Conservation (phyloP, 441 rosid species). For the Sinapis alba region DNA sequence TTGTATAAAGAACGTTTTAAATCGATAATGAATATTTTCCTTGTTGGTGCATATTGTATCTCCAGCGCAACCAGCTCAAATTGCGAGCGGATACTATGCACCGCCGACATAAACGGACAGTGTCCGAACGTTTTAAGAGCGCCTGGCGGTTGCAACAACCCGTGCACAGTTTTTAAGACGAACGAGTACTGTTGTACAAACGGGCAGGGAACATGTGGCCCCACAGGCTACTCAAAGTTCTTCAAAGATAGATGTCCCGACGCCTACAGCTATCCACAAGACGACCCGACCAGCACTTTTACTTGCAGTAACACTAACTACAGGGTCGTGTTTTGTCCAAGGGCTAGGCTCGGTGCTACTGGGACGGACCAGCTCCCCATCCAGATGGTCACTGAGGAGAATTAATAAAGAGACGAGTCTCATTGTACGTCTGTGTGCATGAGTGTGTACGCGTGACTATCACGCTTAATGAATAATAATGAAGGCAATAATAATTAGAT, state of each 20-base stretch:
- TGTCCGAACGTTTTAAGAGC: slow-evolving; percentile 42
- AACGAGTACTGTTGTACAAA: slow-evolving; percentile 50
- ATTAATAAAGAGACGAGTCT: not conserved
- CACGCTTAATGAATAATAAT: slow-evolving; percentile 20
- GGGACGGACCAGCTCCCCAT: slow-evolving; percentile 19
- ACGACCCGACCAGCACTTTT: slow-evolving; percentile 55
- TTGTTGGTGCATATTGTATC: not conserved
- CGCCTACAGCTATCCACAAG: slow-evolving; percentile 67
- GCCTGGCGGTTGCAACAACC: slow-evolving; percentile 51
- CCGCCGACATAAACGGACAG: slow-evolving; percentile 49
- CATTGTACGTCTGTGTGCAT: not conserved
- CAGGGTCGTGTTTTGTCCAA: slow-evolving; percentile 40
- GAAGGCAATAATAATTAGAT: slow-evolving; percentile 6
- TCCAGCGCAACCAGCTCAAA: slow-evolving; percentile 30
- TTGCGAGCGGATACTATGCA: slow-evolving; percentile 44
- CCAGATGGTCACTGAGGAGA: slow-evolving; percentile 35
- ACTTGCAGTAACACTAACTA: slow-evolving; percentile 53
- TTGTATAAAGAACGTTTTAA: not conserved
- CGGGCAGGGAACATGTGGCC: slow-evolving; percentile 39
- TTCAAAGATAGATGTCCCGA: slow-evolving; percentile 57
- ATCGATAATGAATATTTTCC: not conserved
- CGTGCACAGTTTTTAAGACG: slow-evolving; percentile 46
- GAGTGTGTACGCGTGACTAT: slow-evolving; percentile 5
- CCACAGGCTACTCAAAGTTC: slow-evolving; percentile 41
- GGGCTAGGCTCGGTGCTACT: not conserved